Evolutionary conservation across 1,284 basidiomycete genomes (phyloP).

Genomic region (Puccinia coronata): DNA sequence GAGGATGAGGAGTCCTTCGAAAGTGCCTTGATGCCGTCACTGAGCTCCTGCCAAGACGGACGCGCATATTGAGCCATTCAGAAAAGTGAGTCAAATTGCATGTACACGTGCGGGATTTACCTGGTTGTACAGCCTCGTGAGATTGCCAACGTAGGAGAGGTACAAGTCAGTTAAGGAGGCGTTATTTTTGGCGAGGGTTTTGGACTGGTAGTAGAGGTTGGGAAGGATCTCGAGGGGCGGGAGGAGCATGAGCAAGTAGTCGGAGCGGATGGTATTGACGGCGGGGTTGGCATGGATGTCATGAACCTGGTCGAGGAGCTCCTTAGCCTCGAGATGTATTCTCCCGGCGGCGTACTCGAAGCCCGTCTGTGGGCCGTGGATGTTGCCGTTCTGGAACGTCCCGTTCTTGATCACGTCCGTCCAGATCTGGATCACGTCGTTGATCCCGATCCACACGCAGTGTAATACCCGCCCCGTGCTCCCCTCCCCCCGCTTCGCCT

Average conservation of each 20-base stretch:
- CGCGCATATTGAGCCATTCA: background rate
- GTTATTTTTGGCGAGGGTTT: constrained; percentile 5
- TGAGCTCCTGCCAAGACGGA: background rate
- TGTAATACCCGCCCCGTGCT: background rate
- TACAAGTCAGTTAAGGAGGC: background rate
- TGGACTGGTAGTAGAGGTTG: constrained; percentile 43
- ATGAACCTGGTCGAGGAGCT: constrained; percentile 9
- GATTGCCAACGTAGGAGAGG: constrained; percentile 18
- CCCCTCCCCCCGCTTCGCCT: background rate
- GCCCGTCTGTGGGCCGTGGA: background rate
- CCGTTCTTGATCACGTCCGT: constrained; percentile 38
- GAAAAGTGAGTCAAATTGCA: no score
- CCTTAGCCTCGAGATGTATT: background rate
- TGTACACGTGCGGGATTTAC: background rate
- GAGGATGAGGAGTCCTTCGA: background rate
- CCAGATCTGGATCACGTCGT: constrained; percentile 45
- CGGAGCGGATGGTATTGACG: constrained; percentile 11
- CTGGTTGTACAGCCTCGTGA: constrained; percentile 20
- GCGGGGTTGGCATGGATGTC: background rate
- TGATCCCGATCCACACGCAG: constrained; percentile 32
- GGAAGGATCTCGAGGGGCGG: constrained; percentile 40
- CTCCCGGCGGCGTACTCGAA: constrained; percentile 18
- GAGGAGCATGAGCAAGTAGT: constrained; percentile 26
- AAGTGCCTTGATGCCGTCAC: background rate
- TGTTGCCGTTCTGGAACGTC: constrained; percentile 12